Base-by-base conservation (phyloP, 345 rosid genomes). In the Brassica cretica region DNA sequence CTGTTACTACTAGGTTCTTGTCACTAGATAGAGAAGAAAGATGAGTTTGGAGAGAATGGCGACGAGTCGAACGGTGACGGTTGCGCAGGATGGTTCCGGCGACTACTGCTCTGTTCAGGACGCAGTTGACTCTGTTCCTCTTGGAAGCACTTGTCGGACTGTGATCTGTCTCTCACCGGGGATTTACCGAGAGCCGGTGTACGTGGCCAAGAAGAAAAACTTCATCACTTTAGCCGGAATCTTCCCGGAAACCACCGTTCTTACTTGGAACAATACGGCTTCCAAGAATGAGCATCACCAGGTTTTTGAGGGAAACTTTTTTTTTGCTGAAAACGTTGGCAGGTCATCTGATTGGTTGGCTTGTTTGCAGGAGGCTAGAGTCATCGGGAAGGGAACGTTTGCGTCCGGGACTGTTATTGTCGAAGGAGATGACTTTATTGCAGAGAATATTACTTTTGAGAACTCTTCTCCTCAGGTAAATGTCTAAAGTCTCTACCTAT, bases 381-480 rank as follows among this genome's bases (percentile, higher is more conserved):
- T 93, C 60, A 91, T 95, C 33, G 98, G 97, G 64, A 91, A 94
- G 8, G 98, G 98, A 68, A 95, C 97, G 14, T 95, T 95, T 76
- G 97, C 94, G 0, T 91, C 96, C 65, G 99, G 99, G 32, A 89
- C 84, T 86, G 89, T 85, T 74, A 93, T 93, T 14, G 92, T 95
- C 51, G 99, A 95, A 84, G 99, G 99, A 49, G 98, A 91, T 75
- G 98, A 93, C 76, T 93, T 95, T 71, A 86, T 93, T 70, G 97
- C 99, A 60, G 98, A 95, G 86, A 95, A 93, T 82, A 78, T 95
- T 87, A 95, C 99, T 6, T 93, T 95, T 72, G 97, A 95, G 86
- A 95, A 95, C 77, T 93, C 97, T 51, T 51, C 56, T 51, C 56
- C 56, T 51, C 56, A 51, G 8, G 56, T 51, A 51, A 1, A n/a